Evolutionary conservation across 768 basidiomycete species (phyloP).

Genomic region (Neoboletus subvelutipes): DNA sequence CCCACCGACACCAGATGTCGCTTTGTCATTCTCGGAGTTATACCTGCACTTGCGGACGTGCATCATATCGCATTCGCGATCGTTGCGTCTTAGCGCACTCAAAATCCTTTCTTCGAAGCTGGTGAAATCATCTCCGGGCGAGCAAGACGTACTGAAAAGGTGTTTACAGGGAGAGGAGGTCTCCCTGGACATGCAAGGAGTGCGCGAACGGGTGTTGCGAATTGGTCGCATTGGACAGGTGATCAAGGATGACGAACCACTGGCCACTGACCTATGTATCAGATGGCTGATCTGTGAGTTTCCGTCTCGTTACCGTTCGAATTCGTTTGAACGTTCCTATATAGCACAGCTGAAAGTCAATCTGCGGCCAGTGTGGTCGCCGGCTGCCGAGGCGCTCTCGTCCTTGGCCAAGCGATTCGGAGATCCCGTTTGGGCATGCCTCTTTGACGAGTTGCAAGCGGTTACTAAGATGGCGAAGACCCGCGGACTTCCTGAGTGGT

Average conservation of each 20-base stretch:
- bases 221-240: slow-evolving; percentile 70
- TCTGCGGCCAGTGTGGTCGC: slow-evolving; percentile 85
- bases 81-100: slow-evolving; percentile 62
- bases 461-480: slow-evolving; percentile 19
- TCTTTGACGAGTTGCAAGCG: slow-evolving; percentile 62
- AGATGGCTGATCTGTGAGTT: slow-evolving; percentile 72
- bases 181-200: slow-evolving; percentile 73
- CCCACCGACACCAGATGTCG: slow-evolving; percentile 17
- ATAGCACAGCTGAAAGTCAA: slow-evolving; percentile 92
- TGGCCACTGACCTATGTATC: slow-evolving; percentile 60
- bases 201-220: slow-evolving; percentile 78
- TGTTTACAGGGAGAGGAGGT: slow-evolving; percentile 83
- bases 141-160: slow-evolving; percentile 55
- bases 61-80: slow-evolving; percentile 71
- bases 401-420: slow-evolving; percentile 54
- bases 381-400: slow-evolving; percentile 68
- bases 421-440: slow-evolving; percentile 66
- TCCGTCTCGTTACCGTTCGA: not conserved
- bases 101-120: slow-evolving; percentile 58
- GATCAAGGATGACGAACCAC: slow-evolving; percentile 49
- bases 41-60: slow-evolving; percentile 53
- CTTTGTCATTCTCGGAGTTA: slow-evolving; percentile 44
- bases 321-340: not conserved
- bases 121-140: slow-evolving; percentile 42
- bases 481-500: slow-evolving; percentile 21